These are phyloP conservation scores for Phoenix dactylifera DNA, from an alignment of 176 grass and related monocot genomes.

Conservation along the genomic window DNA sequence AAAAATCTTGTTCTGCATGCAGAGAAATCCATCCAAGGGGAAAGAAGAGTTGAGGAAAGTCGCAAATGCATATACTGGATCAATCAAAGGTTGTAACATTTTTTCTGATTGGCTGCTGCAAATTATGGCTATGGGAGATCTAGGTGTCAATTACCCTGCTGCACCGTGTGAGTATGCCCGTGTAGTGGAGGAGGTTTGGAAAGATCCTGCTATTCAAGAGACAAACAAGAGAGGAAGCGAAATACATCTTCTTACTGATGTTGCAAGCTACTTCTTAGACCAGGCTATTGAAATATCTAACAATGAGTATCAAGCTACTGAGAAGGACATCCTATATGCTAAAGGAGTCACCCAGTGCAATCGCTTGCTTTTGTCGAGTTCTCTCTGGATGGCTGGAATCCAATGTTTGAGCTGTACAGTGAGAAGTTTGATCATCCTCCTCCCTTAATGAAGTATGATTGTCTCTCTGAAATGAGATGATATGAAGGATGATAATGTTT, in stretches of 20 bases:
- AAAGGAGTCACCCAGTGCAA: slow-evolving; percentile 16
- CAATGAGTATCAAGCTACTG: slow-evolving; percentile 23
- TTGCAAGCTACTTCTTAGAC: slow-evolving; percentile 20
- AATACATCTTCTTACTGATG: slow-evolving; percentile 17
- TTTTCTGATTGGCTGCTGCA: slow-evolving; percentile 26
- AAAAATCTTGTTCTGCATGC: background rate
- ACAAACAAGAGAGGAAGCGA: slow-evolving; percentile 19
- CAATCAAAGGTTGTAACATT: slow-evolving; percentile 22
- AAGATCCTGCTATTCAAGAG: slow-evolving; percentile 22
- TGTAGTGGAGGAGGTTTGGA: slow-evolving; percentile 25
- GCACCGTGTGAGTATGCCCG: slow-evolving; percentile 20
- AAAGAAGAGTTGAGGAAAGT: slow-evolving; percentile 1
- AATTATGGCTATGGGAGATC: slow-evolving; percentile 25
- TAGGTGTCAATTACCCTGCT: slow-evolving; percentile 21
- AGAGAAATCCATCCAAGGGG: background rate
- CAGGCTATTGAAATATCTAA: slow-evolving; percentile 26
- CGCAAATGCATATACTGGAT: slow-evolving; percentile 4
- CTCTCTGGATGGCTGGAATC: slow-evolving; percentile 4
- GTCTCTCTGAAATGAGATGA: slow-evolving; percentile 22
- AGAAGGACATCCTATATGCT: slow-evolving; percentile 22
- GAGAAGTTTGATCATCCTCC: slow-evolving; percentile 1
- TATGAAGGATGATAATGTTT: slow-evolving; percentile 22
- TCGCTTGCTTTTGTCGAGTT: slow-evolving; percentile 19
- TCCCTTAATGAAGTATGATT: slow-evolving; percentile 16
- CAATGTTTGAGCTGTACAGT: background rate